Percentiles rank a stretch among this genome's conserved stretches.
Evolutionary conservation across 257 asterid species (phyloP).

Genomic region (Fraxinus excelsior): DNA sequence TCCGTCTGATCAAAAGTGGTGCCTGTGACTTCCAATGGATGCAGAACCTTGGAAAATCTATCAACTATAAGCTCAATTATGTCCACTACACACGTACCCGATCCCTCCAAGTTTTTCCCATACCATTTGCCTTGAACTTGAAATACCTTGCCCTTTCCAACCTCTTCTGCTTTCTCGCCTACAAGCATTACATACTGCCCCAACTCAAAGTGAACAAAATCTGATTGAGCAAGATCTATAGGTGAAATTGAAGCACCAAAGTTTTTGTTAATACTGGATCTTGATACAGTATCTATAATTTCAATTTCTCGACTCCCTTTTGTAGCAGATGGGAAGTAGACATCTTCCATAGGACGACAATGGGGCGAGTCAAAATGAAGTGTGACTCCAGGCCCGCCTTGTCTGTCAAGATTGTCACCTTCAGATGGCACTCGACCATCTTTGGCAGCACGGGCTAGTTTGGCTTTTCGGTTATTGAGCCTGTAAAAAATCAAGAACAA

Average conservation of each 20-base stretch:
- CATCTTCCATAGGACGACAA: constrained; percentile 56
- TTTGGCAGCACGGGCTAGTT: constrained; percentile 90
- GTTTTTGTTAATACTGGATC: constrained; percentile 40
- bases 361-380: constrained; percentile 51
- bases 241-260: constrained; percentile 37
- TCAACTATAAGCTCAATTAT: constrained; percentile 53
- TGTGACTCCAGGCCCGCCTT: constrained; percentile 38
- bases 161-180: constrained; percentile 56
- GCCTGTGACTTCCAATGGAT: constrained; percentile 65
- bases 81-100: constrained; percentile 71
- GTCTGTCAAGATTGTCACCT: constrained; percentile 59
- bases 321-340: constrained; percentile 38
- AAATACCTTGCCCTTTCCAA: constrained; percentile 68
- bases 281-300: constrained; percentile 36
- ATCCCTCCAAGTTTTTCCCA: constrained; percentile 59
- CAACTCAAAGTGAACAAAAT: constrained; percentile 39
- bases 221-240: constrained; percentile 29
- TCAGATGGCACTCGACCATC: constrained; percentile 65
- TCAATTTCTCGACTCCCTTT: constrained; percentile 45
- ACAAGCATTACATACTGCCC: constrained; percentile 66
- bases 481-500: constrained; percentile 40
- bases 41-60: constrained; percentile 50
- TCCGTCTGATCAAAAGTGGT: constrained; percentile 66
- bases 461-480: constrained; percentile 98
- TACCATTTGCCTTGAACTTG: constrained; percentile 73